Conservation (phyloP, 2,329 filamentous ascomycete species). For the Bertia moriformis region DNA sequence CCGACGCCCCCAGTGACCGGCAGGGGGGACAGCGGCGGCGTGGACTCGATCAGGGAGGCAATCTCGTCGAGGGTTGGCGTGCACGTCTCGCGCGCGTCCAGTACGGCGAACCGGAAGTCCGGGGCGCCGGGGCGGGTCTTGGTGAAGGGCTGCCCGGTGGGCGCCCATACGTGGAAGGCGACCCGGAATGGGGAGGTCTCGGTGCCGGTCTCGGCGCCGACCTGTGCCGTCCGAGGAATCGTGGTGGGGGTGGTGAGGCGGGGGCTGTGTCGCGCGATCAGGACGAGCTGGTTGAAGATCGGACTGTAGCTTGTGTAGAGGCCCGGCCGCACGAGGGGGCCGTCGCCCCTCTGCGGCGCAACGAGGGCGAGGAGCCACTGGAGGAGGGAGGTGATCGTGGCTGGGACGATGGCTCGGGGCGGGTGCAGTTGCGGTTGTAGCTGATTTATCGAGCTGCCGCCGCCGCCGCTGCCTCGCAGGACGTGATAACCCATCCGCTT, state of each 20-base stretch:
- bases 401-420: conserved; percentile 3
- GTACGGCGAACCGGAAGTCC: conserved; percentile 73
- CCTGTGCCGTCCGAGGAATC: conserved; percentile 6
- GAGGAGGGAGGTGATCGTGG: conserved; percentile 21
- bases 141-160: conserved; percentile 43
- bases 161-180: conserved; percentile 64
- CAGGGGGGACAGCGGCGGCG: conserved; percentile 56
- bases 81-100: conserved; percentile 57
- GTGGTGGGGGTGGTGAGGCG: conserved; percentile 23
- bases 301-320: conserved; percentile 51
- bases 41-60: conserved; percentile 54
- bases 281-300: conserved; percentile 62
- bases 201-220: conserved; percentile 10
- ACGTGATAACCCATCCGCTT: conserved; percentile 74
- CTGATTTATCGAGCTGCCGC: conserved; percentile 3
- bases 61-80: conserved; percentile 66
- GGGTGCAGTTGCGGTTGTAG: not conserved
- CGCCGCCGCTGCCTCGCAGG: conserved; percentile 45
- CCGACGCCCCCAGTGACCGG: conserved; percentile 15
- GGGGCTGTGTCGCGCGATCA: conserved; percentile 62
- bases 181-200: conserved; percentile 49
- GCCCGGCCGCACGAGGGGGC: conserved; percentile 47
- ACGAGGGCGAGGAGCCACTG: conserved; percentile 38
- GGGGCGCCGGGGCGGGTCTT: conserved; percentile 67
- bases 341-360: conserved; percentile 13